These are phyloP conservation scores for Sclerotinia subarctica DNA, from an alignment of 2,329 filamentous ascomycete genomes.

Conservation along the genomic window DNA sequence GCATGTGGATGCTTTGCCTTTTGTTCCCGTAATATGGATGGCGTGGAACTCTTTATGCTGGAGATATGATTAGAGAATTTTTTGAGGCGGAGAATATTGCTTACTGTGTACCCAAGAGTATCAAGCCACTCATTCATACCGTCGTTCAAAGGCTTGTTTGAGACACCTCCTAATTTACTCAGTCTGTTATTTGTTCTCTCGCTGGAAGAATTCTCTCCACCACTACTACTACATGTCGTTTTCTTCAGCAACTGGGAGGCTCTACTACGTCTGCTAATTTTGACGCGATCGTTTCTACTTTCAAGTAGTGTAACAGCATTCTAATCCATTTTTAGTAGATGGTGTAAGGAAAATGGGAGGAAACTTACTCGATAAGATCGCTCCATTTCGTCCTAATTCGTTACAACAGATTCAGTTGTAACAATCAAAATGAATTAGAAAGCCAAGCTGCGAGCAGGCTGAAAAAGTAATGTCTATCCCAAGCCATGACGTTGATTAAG, in stretches of 20 bases:
- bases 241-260: slow-evolving; percentile 4
- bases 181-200: not conserved
- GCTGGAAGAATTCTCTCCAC: not conserved
- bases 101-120: slow-evolving; percentile 12
- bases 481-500: not conserved
- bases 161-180: not conserved
- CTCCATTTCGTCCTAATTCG: not conserved
- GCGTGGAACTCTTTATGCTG: slow-evolving; percentile 38
- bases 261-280: slow-evolving; percentile 1
- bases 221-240: slow-evolving; percentile 6
- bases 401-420: not conserved
- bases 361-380: slow-evolving; percentile 3
- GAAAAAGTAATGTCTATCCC: not conserved
- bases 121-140: slow-evolving; percentile 19
- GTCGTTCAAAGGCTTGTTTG: not conserved
- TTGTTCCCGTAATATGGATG: slow-evolving; percentile 67
- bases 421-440: not conserved
- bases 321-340: not conserved
- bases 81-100: not conserved
- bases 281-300: not conserved
- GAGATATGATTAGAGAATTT: not conserved
- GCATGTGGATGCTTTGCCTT: slow-evolving; percentile 70
- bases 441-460: not conserved
- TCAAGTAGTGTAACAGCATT: slow-evolving; percentile 11
- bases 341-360: accelerated